Evolutionary conservation across 2,329 filamentous ascomycete genomes (phyloP), one percentile per base, ranked within the genome.

Genomic region (Xylaria sp.): DNA sequence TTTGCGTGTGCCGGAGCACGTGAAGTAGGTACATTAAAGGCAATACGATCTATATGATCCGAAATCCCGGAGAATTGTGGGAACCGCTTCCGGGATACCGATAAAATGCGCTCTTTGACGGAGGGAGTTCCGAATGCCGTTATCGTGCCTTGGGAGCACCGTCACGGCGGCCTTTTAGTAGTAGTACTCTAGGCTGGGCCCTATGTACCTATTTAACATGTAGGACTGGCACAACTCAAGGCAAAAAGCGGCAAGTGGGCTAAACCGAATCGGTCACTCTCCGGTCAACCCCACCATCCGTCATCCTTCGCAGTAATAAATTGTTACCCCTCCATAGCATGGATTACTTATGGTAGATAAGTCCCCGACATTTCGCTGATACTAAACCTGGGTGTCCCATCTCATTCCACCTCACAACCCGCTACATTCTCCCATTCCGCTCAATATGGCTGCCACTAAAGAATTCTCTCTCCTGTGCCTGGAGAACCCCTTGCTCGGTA

Each of bases 401-500:
- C 63, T 41, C 39, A 39, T 58, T 23, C 25, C 20, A n/a, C 52
- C 37, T 55, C 28, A 55, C 48, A 37, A 34, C 39, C 39, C 37
- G 44, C 28, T n/a, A 25, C 44, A 18, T 54, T 41, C 41, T 18
- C 50, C 25, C 23, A 41, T 64, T 3, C 48, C 15, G 39, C 57
- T 72, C 78, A 85, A 79, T 73, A 97, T 97, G 93, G 87, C 92
- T 80, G 82, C 90, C 76, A 80, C 83, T 76, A 92, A 94, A 84
- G 91, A 94, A 83, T 98, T 92, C 85, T 87, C 93, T 82, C 92
- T 99, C 78, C 88, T 98, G 79, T 96, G 92, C 84, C 85, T 99
- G 78, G 96, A 98, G 91, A 99, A 99, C 84, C 96, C 96, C 82
- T 91, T 99, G 77, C 92, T 99, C 78, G 95, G 92, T 94, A 85